phyloP scores from a whole-genome alignment of 441 rosid genomes.

The Eugenia klotzschiana region DNA sequence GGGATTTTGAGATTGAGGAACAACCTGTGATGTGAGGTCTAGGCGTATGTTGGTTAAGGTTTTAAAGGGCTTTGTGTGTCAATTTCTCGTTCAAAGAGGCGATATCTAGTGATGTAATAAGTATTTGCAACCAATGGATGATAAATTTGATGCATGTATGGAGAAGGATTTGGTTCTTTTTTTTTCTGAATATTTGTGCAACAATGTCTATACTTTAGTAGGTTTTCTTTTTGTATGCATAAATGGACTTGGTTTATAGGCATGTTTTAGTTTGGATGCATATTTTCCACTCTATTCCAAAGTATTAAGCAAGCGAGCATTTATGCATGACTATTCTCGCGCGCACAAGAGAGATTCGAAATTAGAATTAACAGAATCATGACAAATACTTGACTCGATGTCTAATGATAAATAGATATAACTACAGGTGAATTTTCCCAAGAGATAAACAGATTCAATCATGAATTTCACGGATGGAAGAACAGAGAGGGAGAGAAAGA shows the following conservation, averaged over 20 bases:
- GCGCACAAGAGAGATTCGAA: too few relatives aligned
- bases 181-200: background rate
- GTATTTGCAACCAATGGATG: background rate
- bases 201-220: background rate
- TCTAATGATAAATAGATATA: too few relatives aligned
- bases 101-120: background rate
- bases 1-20: background rate
- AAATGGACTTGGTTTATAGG: background rate
- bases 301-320: too few relatives aligned
- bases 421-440: too few relatives aligned
- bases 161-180: background rate
- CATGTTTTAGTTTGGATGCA: background rate
- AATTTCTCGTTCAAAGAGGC: background rate
- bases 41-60: background rate
- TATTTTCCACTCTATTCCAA: too few relatives aligned
- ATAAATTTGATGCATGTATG: background rate
- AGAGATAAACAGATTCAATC: too few relatives aligned
- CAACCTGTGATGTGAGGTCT: background rate
- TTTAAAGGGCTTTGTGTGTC: background rate
- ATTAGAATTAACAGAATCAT: too few relatives aligned
- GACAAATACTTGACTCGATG: too few relatives aligned
- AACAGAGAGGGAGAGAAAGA: too few relatives aligned
- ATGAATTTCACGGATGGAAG: too few relatives aligned
- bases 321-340: too few relatives aligned
- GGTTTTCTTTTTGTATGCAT: background rate